These are phyloP conservation scores for Luzula sylvatica DNA, from an alignment of 176 grass and related monocot species.

Conservation along the genomic window DNA sequence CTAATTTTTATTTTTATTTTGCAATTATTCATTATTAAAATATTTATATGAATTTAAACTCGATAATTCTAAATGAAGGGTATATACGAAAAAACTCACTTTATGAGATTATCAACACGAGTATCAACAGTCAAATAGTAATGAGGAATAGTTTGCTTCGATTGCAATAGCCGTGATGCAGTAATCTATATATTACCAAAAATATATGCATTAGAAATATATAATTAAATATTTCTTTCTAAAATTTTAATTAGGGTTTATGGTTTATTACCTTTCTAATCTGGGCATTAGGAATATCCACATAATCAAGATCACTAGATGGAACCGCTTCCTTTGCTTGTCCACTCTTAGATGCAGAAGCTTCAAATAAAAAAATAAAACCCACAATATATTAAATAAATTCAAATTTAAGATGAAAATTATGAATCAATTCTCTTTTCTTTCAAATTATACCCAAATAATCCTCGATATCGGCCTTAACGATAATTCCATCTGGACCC, in stretches of 20 bases:
- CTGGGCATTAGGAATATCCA: constrained; percentile 73
- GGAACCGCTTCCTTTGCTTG: constrained; percentile 28
- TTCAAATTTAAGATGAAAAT: background rate
- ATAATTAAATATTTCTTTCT: background rate
- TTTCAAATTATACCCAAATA: constrained; percentile 79
- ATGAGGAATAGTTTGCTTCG: constrained; percentile 92
- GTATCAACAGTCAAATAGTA: constrained; percentile 88
- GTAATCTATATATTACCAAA: constrained; percentile 61
- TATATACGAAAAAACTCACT: constrained; percentile 36
- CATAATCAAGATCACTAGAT: constrained; percentile 40
- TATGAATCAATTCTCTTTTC: too few species aligned
- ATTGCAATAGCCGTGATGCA: constrained; percentile 55
- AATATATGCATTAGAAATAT: background rate
- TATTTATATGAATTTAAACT: too few species aligned
- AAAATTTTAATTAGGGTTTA: background rate
- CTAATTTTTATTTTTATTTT: too few species aligned
- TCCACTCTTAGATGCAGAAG: constrained; percentile 49
- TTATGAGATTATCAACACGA: constrained; percentile 72
- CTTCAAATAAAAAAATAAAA: constrained; percentile 26
- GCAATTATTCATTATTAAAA: too few species aligned
- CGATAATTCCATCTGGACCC: constrained; percentile 86
- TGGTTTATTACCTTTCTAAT: constrained; percentile 60
- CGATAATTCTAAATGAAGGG: too few species aligned
- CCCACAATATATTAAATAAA: background rate
- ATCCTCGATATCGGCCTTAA: constrained; percentile 94